Base-by-base conservation (phyloP, 768 basidiomycete species). In the Trametes gibbosa region DNA sequence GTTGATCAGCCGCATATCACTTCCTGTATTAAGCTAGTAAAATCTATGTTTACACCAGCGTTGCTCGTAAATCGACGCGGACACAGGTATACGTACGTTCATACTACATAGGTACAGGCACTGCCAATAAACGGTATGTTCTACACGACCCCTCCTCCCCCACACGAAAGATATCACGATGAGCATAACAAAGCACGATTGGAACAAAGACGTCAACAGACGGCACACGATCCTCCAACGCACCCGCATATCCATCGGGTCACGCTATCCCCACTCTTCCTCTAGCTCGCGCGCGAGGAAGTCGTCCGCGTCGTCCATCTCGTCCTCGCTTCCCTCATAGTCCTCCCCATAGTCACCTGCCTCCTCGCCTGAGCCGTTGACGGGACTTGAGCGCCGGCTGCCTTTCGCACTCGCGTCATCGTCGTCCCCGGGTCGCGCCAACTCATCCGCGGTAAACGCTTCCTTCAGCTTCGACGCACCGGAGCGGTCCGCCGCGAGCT, bases 281-380 rank as follows among this genome's bases (percentile, higher is more conserved):
- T 84, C 87, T 64, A 92, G 75, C 67, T 88, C 90, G 39, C 85
- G 79, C n/a, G 89, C 84, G n/a, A 91, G 75, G 69, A 90, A 90
- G 69, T 91, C 89, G 41, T 90, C 89, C 4, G 89, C 88, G 1
- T 81, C 80, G 1, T 84, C 84, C 0, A 79, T 80, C 13, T 76
- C 80, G 0, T 76, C 79, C 0, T 74, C 79, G 0, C 78, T 81
- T 2, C 80, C 62, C 24, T 63, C 59, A 9, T 66, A 62, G 19
- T 65, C 65, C 13, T 65, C 81, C 4, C 81, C 83, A 0, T 79
- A 81, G 0, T 77, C 71, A 0, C 58, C 62, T 21, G 69, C 65
- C 39, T 53, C 64, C 45, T 62, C 65, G 49, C 53, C 59, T 19
- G 41, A 25, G 32, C 32, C 66, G n/a, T 61, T 55, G 5, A 41